Evolutionary conservation across 2,329 filamentous ascomycete genomes (phyloP), one percentile per base, ranked within the genome.

Genomic region (Colletotrichum higginsianum): DNA sequence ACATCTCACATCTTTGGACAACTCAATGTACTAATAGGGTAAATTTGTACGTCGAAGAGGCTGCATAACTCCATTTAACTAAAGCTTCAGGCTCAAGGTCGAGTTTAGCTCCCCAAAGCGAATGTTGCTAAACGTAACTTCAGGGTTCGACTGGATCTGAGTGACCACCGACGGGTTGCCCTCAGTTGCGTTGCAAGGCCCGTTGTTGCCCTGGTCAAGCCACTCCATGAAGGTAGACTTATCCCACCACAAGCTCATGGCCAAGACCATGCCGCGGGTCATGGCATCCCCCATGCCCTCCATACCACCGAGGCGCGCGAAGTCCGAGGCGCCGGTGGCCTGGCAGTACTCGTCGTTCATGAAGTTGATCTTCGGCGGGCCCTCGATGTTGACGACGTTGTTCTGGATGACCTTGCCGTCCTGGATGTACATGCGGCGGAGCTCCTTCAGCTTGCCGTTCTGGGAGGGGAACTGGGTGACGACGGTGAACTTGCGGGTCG

Each of bases 241-340:
- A 71, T 89, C 87, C 80, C 87, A 87, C 88, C 88, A 90, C 73
- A 90, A 84, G 76, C 83, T 84, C 74, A 90, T 83, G 15, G 84
- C 82, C 35, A 89, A 80, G 2, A 88, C 87, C 87, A 88, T 88
- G 57, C 85, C 86, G 16, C 86, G 80, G 26, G 75, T 78, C 66
- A 88, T 77, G 0, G 86, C 81, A 26, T 83, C 76, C 0, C 84
- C 84, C 80, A 86, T 84, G 9, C 77, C 81, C 46, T 81, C 80
- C 76, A 83, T 79, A 5, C 80, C 82, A 61, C 83, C 85, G 2
- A 84, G 74, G 35, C 73, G 72, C 58, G 78, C 75, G 56, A 79
- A 79, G 71, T 77, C 68, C 26, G 73, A 63, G 50, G 75, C 67
- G 60, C 76, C 72, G 23, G 66, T 76, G 23, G 75, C 75, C 23